Evolutionary conservation across 2,329 filamentous ascomycete species (phyloP).

Genomic region (Alternaria triticina): DNA sequence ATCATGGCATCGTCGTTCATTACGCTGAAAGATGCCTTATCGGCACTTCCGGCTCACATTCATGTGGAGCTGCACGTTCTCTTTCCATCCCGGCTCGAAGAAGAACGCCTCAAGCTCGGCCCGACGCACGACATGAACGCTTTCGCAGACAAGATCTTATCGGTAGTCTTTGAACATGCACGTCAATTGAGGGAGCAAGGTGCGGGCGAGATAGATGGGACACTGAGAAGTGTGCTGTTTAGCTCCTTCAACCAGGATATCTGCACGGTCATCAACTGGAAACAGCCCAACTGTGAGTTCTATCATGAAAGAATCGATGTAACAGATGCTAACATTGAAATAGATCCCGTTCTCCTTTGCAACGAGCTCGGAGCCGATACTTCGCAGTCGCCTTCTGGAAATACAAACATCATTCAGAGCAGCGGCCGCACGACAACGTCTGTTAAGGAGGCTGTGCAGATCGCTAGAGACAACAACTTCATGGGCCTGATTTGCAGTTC

Average conservation of each 20-base stretch:
- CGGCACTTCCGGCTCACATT: conserved; percentile 76
- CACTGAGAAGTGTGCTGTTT: conserved; percentile 87
- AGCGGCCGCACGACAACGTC: conserved; percentile 79
- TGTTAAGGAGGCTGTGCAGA: conserved; percentile 92
- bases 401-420: conserved; percentile 55
- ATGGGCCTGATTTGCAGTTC: conserved; percentile 96
- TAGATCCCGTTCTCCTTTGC: conserved; percentile 89
- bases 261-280: conserved; percentile 97
- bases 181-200: conserved; percentile 69
- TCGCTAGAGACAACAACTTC: conserved; percentile 94
- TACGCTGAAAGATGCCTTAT: conserved; percentile 78
- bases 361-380: conserved; percentile 81
- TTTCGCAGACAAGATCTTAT: conserved; percentile 83
- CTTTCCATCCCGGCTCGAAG: conserved; percentile 79
- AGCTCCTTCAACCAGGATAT: conserved; percentile 90
- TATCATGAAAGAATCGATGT: neutral
- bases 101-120: conserved; percentile 71
- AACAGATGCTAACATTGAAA: conserved; percentile 14
- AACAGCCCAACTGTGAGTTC: conserved; percentile 87
- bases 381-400: conserved; percentile 40
- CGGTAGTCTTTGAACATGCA: conserved; percentile 89
- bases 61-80: conserved; percentile 92
- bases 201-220: conserved; percentile 61
- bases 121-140: conserved; percentile 83
- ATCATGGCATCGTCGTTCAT: conserved; percentile 77